Conservation (phyloP, 2,329 filamentous ascomycete genomes). For the Magnaporthales sp. region DNA sequence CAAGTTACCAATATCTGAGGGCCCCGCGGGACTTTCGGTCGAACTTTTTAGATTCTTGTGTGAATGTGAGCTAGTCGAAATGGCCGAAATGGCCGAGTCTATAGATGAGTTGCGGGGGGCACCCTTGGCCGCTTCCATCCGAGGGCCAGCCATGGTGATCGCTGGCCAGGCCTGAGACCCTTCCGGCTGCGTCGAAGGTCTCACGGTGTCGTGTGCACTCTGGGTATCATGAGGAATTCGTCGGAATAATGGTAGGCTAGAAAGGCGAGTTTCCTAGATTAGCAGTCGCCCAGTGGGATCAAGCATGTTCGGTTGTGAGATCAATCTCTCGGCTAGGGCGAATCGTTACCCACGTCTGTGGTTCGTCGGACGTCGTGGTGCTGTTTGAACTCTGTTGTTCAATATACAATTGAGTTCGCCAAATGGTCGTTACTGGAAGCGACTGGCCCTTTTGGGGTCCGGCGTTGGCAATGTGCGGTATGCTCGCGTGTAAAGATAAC, state of each 20-base stretch:
- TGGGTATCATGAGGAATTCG: slow-evolving; percentile 39
- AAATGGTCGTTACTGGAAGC: background rate
- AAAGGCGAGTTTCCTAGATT: background rate
- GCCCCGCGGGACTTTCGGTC: slow-evolving; percentile 35
- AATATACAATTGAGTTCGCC: background rate
- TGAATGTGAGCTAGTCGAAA: slow-evolving; percentile 52
- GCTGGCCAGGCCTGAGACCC: slow-evolving; percentile 27
- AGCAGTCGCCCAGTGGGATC: background rate
- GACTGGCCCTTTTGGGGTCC: background rate
- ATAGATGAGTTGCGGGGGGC: slow-evolving; percentile 74
- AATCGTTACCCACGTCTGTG: background rate
- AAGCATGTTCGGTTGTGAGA: background rate
- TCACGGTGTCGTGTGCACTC: slow-evolving; percentile 32
- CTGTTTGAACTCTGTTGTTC: background rate
- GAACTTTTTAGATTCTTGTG: slow-evolving; percentile 42
- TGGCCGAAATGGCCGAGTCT: slow-evolving; percentile 80
- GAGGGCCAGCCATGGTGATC: slow-evolving; percentile 38
- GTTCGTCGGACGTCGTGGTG: background rate
- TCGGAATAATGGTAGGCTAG: background rate
- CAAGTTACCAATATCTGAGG: slow-evolving; percentile 69
- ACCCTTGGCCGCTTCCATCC: slow-evolving; percentile 28
- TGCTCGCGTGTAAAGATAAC: background rate
- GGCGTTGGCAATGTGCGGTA: background rate
- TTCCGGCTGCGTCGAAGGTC: slow-evolving; percentile 33
- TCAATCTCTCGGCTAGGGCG: background rate